Base-by-base conservation (phyloP, 2,329 filamentous ascomycete genomes). In the Dothideomycetidae sp. region DNA sequence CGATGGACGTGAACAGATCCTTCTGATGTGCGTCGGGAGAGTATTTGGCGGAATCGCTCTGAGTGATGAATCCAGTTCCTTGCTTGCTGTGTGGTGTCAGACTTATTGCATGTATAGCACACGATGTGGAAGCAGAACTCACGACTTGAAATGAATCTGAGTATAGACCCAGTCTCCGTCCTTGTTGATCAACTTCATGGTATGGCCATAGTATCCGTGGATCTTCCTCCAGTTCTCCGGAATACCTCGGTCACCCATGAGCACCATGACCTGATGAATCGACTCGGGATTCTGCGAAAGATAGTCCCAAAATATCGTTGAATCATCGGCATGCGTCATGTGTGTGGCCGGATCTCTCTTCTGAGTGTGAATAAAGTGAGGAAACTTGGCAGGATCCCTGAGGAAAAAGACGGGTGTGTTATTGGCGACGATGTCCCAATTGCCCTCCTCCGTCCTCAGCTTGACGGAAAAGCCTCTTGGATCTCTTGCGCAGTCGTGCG, bases 351-450 rank as follows among this genome's bases (percentile, higher is more conserved):
- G 78, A 49, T 83, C 64, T n/a, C 78, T 66, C 64, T 82, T 82
- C 53, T 82, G 78, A 0, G 77, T 80, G 53, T 81, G 78, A 36
- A 81, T 81, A 50, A 81, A 78, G 50, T 76, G 62, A 14, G 78
- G 78, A 52, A 81, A 82, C 56, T 83, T 82, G 44, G 74, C 68
- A 0, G 78, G 74, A 44, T 83, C 78, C 36, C 78, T 65, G 11
- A 82, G 52, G 58, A 84, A 84, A 64, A 83, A 84, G 2, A 81
- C 71, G 0, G 79, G 78, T 0, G 75, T 81, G 53, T 82, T 82
- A 61, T 81, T 81, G 42, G 71, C 73, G 5, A 82, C 77, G 54
- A 77, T 65, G 49, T 81, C 77, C 69, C 72, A 80, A 47, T 82
- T 81, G n/a, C 78, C 78, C 48, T 82, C 73, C 12, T 78, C 71